Percentiles rank a stretch among this genome's conserved stretches.
Conservation (phyloP, 208 protist species). For the Phytomonas francai region DNA sequence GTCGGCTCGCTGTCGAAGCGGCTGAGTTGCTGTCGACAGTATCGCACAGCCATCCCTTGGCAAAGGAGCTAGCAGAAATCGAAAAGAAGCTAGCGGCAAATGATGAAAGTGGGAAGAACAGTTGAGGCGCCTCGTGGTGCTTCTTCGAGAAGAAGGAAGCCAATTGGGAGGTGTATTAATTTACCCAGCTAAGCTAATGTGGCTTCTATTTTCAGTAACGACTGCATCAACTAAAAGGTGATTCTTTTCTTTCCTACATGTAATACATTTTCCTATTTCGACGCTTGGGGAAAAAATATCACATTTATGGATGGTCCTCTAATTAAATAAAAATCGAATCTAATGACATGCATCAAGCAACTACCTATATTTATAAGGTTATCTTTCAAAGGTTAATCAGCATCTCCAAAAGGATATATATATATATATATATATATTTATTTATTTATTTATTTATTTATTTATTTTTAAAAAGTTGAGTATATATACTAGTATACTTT, state of each 20-base stretch:
- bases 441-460: too few species aligned
- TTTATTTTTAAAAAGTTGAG: too few species aligned
- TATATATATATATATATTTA: not conserved
- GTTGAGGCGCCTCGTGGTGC: not conserved
- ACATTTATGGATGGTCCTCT: not conserved
- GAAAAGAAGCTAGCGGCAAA: slow-evolving; percentile 22
- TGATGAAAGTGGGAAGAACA: not conserved
- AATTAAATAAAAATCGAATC: not conserved
- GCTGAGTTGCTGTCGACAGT: not conserved
- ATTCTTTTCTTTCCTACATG: not conserved
- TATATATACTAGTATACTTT: not conserved
- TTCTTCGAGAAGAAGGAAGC: not conserved
- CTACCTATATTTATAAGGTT: not conserved
- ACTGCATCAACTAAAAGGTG: not conserved
- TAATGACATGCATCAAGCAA: not conserved
- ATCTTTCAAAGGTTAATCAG: slow-evolving; percentile 2
- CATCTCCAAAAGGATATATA: not conserved
- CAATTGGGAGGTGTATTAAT: not conserved
- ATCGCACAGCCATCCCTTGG: slow-evolving; percentile 30
- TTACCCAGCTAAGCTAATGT: not conserved
- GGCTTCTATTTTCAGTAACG: not conserved
- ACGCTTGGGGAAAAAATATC: not conserved
- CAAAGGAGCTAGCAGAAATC: slow-evolving; percentile 29
- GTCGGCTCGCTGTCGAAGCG: slow-evolving; percentile 35
- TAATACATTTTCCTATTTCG: not conserved